phyloP scores from a whole-genome alignment of 2,329 filamentous ascomycete species.

The Dothideomycetidae sp. region DNA sequence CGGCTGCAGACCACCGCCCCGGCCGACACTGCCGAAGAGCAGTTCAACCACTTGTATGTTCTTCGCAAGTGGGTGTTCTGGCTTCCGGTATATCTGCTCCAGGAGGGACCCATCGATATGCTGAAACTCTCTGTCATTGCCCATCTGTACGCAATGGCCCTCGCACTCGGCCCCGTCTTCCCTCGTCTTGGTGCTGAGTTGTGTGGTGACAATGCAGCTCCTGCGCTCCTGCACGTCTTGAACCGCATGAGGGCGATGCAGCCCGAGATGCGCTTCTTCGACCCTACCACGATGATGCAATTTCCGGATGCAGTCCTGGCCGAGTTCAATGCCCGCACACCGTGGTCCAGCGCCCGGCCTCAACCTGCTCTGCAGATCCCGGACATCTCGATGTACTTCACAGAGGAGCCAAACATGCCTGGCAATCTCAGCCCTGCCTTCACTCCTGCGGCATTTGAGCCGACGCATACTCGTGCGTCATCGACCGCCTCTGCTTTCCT shows the following conservation, averaged over 20 bases:
- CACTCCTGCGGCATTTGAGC: conserved; percentile 31
- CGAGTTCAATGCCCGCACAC: conserved; percentile 27
- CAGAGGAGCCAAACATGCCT: conserved; percentile 24
- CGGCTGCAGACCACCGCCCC: conserved; percentile 28
- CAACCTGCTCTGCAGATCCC: conserved; percentile 20
- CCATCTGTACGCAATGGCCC: conserved; percentile 78
- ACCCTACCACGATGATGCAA: conserved; percentile 32
- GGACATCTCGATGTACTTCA: conserved; percentile 27
- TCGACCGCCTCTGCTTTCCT: conserved; percentile 26
- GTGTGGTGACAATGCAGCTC: conserved; percentile 51
- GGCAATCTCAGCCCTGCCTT: conserved; percentile 37
- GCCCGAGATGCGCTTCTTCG: conserved; percentile 27
- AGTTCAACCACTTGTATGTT: conserved; percentile 79
- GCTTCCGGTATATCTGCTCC: conserved; percentile 74
- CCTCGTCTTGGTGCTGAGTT: conserved; percentile 84
- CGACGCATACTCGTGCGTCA: conserved; percentile 18
- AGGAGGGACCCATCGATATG: conserved; percentile 47
- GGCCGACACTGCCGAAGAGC: conserved; percentile 50
- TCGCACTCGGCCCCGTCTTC: conserved; percentile 81
- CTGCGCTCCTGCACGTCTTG: conserved; percentile 76
- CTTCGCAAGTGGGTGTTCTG: conserved; percentile 91
- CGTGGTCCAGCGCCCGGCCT: conserved; percentile 24
- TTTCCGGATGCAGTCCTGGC: conserved; percentile 31
- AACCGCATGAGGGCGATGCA: conserved; percentile 56
- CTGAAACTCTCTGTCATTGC: conserved; percentile 65